phyloP scores from a whole-genome alignment of 1,139 yeast genomes.

The Debaryomyces fabryi region DNA sequence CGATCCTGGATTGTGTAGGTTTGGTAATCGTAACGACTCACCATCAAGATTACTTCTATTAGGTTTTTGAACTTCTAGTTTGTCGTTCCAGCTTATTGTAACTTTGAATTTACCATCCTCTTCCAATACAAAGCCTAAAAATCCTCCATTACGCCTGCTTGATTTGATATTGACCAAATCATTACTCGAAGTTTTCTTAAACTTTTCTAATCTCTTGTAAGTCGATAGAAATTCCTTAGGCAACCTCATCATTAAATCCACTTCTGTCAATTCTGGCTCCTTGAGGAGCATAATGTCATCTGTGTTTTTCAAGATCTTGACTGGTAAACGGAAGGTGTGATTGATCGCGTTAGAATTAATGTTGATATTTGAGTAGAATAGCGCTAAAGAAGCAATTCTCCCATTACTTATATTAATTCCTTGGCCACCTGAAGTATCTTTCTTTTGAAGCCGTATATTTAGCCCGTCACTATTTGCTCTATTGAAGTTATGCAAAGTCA shows the following conservation, averaged over 20 bases:
- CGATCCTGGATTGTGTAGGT: conserved; percentile 12
- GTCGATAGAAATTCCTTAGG: conserved; percentile 51
- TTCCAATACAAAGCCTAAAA: conserved; percentile 51
- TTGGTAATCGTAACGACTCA: conserved; percentile 24
- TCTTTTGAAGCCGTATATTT: conserved; percentile 54
- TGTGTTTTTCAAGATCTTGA: conserved; percentile 49
- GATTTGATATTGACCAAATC: conserved; percentile 40
- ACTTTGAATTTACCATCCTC: conserved; percentile 57
- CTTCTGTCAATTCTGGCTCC: conserved; percentile 53
- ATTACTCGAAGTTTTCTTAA: conserved; percentile 38
- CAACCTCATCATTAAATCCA: conserved; percentile 53
- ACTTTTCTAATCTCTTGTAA: conserved; percentile 60
- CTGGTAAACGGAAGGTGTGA: conserved; percentile 64
- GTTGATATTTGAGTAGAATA: conserved; percentile 47
- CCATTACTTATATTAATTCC: conserved; percentile 29
- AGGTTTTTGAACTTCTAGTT: conserved; percentile 39
- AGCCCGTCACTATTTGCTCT: conserved; percentile 53
- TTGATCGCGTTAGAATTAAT: conserved; percentile 41
- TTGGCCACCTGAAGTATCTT: conserved; percentile 36
- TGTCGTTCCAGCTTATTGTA: conserved; percentile 60
- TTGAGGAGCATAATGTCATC: conserved; percentile 40
- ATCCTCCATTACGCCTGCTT: conserved; percentile 38
- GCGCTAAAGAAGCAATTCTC: conserved; percentile 54
- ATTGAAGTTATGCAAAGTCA: conserved; percentile 57
- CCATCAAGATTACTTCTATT: conserved; percentile 19